Evolutionary conservation across 495 filamentous ascomycete genomes (phyloP).

Genomic region (Penicillium ochrochloron): DNA sequence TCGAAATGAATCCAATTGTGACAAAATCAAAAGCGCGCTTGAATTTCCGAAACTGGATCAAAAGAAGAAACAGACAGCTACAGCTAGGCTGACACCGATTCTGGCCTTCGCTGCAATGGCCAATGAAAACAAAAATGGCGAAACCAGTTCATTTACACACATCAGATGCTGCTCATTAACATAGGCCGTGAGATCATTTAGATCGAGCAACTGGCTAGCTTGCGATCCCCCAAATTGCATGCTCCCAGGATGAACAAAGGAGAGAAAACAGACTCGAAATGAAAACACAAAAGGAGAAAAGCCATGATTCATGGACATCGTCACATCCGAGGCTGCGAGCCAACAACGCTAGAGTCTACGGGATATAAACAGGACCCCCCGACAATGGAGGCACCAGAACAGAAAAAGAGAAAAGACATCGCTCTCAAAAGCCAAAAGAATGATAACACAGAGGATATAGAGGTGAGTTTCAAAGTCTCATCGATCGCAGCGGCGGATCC

Average conservation of each 20-base stretch:
- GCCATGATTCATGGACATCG: slow-evolving; percentile 28
- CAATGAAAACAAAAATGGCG: neutral
- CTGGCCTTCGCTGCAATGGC: neutral
- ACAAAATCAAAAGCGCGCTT: neutral
- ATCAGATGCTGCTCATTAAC: slow-evolving; percentile 9
- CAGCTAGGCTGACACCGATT: neutral
- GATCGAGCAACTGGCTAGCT: slow-evolving; percentile 12
- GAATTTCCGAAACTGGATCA: neutral
- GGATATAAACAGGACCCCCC: slow-evolving; percentile 14
- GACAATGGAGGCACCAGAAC: slow-evolving; percentile 9
- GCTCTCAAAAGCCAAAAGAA: slow-evolving; percentile 6
- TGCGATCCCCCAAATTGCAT: slow-evolving; percentile 18
- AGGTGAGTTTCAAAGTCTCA: neutral
- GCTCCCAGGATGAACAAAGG: slow-evolving; percentile 13
- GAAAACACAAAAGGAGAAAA: slow-evolving; percentile 1
- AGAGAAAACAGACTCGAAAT: neutral
- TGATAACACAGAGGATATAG: neutral
- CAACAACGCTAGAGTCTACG: slow-evolving; percentile 31
- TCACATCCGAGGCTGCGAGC: slow-evolving; percentile 30
- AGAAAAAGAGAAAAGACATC: slow-evolving; percentile 8
- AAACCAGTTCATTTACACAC: slow-evolving; percentile 5
- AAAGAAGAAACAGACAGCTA: neutral
- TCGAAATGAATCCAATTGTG: slow-evolving; percentile 3
- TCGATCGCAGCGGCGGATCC: neutral
- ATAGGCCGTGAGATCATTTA: slow-evolving; percentile 13